Evolutionary conservation across 2,329 filamentous ascomycete species (phyloP), one percentile per base, ranked within the genome.

Genomic region (Colletotrichum sp.): DNA sequence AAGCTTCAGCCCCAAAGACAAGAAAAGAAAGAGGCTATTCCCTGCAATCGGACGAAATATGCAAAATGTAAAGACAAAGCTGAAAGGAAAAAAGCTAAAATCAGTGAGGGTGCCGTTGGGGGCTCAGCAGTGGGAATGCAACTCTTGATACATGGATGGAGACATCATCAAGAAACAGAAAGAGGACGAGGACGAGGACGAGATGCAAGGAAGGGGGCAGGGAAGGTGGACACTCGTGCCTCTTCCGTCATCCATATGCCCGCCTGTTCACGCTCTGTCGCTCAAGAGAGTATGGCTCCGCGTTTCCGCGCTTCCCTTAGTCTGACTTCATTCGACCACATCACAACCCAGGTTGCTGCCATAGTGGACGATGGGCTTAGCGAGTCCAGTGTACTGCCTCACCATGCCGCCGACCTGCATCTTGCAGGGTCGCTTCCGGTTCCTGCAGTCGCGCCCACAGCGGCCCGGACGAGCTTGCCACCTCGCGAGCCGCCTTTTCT

Each of bases 401-500:
- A 67, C 62, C 72, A 75, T 76, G 75, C 62, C 72, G 75, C 66
- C 75, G 59, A 55, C 62, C 60, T 75, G 75, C 68, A 70, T 63
- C 57, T 69, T 26, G 36, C 71, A 76, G 67, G 60, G 66, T 70
- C 55, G 26, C 55, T 55, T 77, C 66, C 62, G 62, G 76, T 77
- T 77, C 70, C 76, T 77, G 76, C 76, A 77, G 66, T 77, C 62
- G 65, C 52, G 55, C 67, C 62, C 39, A 75, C 72, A 62, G 39
- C 72, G 74, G 70, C 65, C 74, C 70, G 64, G 44, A 10, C 65
- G 26, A 65, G 70, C 59, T 74, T 34, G 71, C 74, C 64, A 76
- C 64, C 74, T 76, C 44, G 71, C 70, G 70, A 76, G 70, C 74
- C 71, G 74, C 74, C 65, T 71, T 44, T 60, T 60, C n/a, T 16